These are phyloP conservation scores for Leishmania braziliensis DNA, from an alignment of 208 protist species.

Conservation along the genomic window DNA sequence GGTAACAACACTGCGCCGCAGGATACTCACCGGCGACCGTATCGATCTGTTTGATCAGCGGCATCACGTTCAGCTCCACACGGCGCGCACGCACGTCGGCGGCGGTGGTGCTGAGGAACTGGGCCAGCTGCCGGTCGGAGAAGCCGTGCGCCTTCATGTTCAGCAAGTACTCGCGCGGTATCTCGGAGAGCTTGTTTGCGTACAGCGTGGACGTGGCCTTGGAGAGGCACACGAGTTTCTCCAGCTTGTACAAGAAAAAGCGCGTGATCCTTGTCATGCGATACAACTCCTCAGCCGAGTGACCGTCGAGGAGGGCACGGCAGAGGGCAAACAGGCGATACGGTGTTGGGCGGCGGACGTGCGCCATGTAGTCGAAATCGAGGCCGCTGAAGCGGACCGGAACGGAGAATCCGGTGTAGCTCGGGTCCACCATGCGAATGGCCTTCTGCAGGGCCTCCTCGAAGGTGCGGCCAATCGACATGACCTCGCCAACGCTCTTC, in stretches of 20 bases:
- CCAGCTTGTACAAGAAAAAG: conserved; percentile 97
- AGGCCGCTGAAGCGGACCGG: conserved; percentile 49
- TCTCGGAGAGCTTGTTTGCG: conserved; percentile 33
- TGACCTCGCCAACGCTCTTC: conserved; percentile 98
- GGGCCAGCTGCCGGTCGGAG: conserved; percentile 93
- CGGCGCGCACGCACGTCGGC: conserved; percentile 65
- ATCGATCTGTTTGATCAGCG: conserved; percentile 97
- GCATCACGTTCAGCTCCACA: conserved; percentile 81
- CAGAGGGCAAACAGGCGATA: conserved; percentile 88
- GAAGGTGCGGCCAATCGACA: conserved; percentile 98
- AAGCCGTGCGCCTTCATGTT: conserved; percentile 95
- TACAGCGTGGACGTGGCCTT: conserved; percentile 38
- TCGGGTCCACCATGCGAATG: conserved; percentile 95
- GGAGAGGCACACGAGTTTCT: conserved; percentile 83
- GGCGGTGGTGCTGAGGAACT: conserved; percentile 52
- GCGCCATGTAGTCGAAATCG: conserved; percentile 83
- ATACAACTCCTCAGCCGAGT: conserved; percentile 92
- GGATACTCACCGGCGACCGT: conserved; percentile 98
- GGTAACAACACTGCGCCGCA: conserved; percentile 93
- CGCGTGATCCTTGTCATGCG: conserved; percentile 94
- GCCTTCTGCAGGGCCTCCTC: conserved; percentile 99
- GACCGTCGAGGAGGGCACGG: conserved; percentile 74
- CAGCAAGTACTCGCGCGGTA: conserved; percentile 64
- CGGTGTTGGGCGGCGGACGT: conserved; percentile 76
- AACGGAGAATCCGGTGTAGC: conserved; percentile 86